Conservation (phyloP, 2,329 filamentous ascomycete species). For the Domatiomyces catenatus region DNA sequence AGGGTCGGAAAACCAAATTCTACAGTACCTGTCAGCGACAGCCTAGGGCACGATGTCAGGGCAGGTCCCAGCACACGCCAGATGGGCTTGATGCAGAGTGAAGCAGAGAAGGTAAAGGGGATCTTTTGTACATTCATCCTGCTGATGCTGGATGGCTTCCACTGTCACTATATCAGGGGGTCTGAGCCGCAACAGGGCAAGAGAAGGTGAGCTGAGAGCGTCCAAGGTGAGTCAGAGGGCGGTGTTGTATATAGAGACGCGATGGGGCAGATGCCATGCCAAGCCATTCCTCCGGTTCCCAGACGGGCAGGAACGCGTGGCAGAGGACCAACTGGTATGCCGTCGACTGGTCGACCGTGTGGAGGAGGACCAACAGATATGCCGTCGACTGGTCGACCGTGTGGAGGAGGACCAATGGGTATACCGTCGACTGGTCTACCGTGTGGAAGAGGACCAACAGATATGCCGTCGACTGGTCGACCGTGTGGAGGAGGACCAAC, state of each 20-base stretch:
- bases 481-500: too few relatives aligned
- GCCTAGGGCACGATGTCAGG: background rate
- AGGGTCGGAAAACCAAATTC: background rate
- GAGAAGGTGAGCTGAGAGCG: background rate
- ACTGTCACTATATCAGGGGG: background rate
- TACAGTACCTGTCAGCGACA: background rate
- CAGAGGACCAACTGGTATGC: too few relatives aligned
- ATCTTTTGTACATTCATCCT: background rate
- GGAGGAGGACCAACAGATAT: too few relatives aligned
- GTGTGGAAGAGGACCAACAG: too few relatives aligned
- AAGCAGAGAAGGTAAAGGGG: background rate
- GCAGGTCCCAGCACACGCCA: background rate
- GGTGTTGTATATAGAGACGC: background rate
- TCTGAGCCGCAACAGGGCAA: background rate
- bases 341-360: too few relatives aligned
- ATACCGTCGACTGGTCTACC: too few relatives aligned
- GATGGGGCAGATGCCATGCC: background rate
- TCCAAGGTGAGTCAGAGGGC: background rate
- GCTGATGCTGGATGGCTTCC: background rate
- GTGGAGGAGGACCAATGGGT: too few relatives aligned
- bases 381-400: too few relatives aligned
- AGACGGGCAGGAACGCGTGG: too few relatives aligned
- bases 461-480: too few relatives aligned
- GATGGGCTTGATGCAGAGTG: background rate
- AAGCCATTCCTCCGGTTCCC: too few relatives aligned